Evolutionary conservation across 2,329 filamentous ascomycete species (phyloP).

Genomic region (Trichoderma lentiforme): DNA sequence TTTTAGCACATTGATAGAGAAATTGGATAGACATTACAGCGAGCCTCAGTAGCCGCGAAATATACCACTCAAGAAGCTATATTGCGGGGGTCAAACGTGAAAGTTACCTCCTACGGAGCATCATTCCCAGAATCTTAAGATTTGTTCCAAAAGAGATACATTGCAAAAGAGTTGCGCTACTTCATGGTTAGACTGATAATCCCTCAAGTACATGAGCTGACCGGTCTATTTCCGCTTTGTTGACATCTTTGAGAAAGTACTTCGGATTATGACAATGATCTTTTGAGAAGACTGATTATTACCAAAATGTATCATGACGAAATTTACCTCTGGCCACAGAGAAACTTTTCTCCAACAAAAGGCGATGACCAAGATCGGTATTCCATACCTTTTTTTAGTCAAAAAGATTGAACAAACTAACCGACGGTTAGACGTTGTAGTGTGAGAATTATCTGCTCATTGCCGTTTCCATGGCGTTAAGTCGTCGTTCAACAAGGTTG

Average conservation of each 20-base stretch:
- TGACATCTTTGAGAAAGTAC: too few relatives aligned
- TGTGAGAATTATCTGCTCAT: background rate
- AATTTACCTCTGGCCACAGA: background rate
- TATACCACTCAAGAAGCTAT: background rate
- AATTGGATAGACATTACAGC: slow-evolving; percentile 10
- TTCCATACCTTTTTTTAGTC: background rate
- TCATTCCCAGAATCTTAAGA: background rate
- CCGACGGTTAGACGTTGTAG: background rate
- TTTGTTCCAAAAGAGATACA: background rate
- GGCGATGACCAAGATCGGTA: background rate
- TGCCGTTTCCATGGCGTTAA: background rate
- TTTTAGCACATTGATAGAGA: background rate
- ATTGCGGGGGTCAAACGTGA: background rate
- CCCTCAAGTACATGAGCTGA: too few relatives aligned
- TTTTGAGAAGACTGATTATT: background rate
- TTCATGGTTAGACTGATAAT: background rate
- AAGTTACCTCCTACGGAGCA: background rate
- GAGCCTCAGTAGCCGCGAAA: background rate
- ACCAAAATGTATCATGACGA: background rate
- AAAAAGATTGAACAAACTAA: background rate
- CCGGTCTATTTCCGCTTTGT: background rate
- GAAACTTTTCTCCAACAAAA: background rate
- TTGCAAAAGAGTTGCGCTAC: background rate
- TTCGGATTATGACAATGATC: too few relatives aligned
- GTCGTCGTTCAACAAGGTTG: background rate